phyloP scores from a whole-genome alignment of 2,329 filamentous ascomycete genomes.

The Fulvia fulva region DNA sequence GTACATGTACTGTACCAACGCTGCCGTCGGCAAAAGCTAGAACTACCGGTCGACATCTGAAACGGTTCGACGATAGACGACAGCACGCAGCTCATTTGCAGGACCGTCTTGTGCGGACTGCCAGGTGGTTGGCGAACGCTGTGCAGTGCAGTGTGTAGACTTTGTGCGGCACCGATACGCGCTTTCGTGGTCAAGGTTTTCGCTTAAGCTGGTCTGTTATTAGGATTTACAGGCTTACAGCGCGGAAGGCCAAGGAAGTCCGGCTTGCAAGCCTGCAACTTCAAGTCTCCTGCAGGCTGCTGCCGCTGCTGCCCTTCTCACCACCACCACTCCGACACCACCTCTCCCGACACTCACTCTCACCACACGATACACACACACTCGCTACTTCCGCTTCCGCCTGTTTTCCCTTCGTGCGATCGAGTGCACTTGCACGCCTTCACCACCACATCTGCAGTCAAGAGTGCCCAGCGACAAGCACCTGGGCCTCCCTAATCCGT shows the following conservation, averaged over 20 bases:
- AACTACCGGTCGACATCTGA: not conserved
- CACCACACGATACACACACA: not conserved
- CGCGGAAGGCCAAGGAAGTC: no score
- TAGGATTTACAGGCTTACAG: no score
- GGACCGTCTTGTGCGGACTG: no score
- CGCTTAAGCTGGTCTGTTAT: no score
- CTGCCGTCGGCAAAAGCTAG: not conserved
- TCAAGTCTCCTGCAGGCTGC: no score
- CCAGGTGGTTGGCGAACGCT: no score
- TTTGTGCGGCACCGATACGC: no score
- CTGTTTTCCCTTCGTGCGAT: not conserved
- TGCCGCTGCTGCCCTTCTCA: no score
- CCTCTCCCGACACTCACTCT: not conserved
- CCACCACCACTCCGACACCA: not conserved
- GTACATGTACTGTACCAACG: not conserved
- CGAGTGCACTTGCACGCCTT: not conserved
- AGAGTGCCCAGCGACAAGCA: not conserved
- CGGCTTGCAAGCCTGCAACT: no score
- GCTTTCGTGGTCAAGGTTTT: no score
- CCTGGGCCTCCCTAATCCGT: not conserved
- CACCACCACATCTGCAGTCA: not conserved
- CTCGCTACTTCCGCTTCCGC: not conserved
- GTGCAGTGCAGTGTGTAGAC: not conserved
- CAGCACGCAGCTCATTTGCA: not conserved
- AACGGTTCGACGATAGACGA: not conserved